phyloP scores from a whole-genome alignment of 2,329 filamentous ascomycete genomes.

The Scedosporium aurantiacum region DNA sequence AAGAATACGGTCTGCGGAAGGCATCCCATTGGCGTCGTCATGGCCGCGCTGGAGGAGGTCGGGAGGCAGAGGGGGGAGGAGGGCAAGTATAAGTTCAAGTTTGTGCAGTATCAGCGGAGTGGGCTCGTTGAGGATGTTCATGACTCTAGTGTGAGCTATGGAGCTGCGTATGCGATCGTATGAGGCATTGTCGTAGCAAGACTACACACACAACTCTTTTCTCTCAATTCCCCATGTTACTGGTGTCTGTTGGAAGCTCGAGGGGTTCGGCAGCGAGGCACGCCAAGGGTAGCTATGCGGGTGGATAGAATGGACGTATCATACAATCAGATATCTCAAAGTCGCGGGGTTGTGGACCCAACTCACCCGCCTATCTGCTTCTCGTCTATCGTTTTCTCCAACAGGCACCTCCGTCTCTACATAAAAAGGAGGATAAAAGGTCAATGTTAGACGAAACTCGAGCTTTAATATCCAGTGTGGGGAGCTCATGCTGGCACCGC shows the following conservation, averaged over 20 bases:
- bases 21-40: constrained; percentile 85
- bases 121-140: constrained; percentile 53
- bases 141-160: constrained; percentile 91
- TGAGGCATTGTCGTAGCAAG: constrained; percentile 19
- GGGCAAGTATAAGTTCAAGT: constrained; percentile 52
- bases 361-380: not conserved
- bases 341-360: not conserved
- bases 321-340: not conserved
- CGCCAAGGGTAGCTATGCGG: not conserved
- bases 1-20: constrained; percentile 89
- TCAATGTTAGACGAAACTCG: not conserved
- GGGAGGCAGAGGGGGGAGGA: constrained; percentile 25
- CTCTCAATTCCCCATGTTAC: not conserved
- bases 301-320: not conserved
- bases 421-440: not conserved
- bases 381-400: not conserved
- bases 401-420: not conserved
- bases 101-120: constrained; percentile 82
- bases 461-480: not conserved
- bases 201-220: not conserved
- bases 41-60: constrained; percentile 72
- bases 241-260: not conserved
- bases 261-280: not conserved
- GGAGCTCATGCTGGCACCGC: not conserved
- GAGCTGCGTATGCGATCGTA: constrained; percentile 75